A percentile compares a stretch with the other conserved stretches of the same genome.
phyloP scores from a whole-genome alignment of 2,329 filamentous ascomycete species.

The Grosmannia huntii region DNA sequence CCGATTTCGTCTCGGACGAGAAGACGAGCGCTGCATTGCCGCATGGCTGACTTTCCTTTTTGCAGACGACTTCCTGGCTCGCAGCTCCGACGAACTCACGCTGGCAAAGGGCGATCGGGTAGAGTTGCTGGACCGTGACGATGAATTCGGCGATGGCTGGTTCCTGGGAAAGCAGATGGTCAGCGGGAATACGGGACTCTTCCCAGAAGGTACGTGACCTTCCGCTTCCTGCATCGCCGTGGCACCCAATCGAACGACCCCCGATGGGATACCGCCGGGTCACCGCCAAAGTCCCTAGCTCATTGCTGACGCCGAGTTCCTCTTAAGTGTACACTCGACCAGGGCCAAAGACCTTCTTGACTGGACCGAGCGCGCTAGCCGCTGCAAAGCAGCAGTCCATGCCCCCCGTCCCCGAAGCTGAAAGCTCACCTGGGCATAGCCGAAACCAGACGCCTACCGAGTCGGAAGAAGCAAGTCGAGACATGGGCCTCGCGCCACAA shows the following conservation, averaged over 20 bases:
- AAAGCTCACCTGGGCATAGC: slow-evolving; percentile 12
- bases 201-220: slow-evolving; percentile 59
- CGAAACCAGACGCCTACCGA: background rate
- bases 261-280: background rate
- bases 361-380: slow-evolving; percentile 15
- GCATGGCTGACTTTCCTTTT: background rate
- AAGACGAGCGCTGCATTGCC: background rate
- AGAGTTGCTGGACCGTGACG: slow-evolving; percentile 71
- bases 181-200: slow-evolving; percentile 64
- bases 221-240: background rate
- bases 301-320: background rate
- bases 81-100: slow-evolving; percentile 86
- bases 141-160: slow-evolving; percentile 83
- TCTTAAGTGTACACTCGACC: slow-evolving; percentile 47
- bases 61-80: slow-evolving; percentile 79
- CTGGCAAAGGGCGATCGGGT: slow-evolving; percentile 75
- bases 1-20: background rate
- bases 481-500: background rate
- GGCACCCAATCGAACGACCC: background rate
- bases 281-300: background rate
- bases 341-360: slow-evolving; percentile 31
- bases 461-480: background rate
- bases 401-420: background rate
- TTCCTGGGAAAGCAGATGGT: slow-evolving; percentile 64
- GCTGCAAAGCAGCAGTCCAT: slow-evolving; percentile 5